A percentile compares a stretch with the other conserved stretches of the same genome.
These are phyloP conservation scores for Chlorociboria aeruginascens DNA, from an alignment of 495 filamentous ascomycete species.

Conservation along the genomic window DNA sequence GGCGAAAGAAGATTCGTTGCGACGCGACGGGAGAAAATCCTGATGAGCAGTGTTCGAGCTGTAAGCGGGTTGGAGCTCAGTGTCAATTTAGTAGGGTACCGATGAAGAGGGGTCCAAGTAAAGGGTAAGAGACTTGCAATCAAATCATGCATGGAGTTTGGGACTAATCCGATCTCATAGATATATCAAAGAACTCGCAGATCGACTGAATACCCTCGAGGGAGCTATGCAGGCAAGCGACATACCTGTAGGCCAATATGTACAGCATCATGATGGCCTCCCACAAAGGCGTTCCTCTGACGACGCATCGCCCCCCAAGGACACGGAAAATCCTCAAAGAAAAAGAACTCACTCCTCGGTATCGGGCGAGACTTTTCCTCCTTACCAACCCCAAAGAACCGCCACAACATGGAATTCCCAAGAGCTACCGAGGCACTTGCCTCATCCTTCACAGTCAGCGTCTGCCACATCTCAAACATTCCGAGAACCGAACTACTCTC, in stretches of 20 bases:
- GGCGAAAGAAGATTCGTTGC: conserved; percentile 93
- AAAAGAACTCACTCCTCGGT: conserved; percentile 45
- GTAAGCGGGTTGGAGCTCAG: conserved; percentile 59
- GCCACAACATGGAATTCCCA: conserved; percentile 7
- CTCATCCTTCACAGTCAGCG: conserved; percentile 9
- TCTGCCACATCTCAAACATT: conserved; percentile 11
- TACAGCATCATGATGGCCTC: conserved; percentile 26
- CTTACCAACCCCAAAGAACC: conserved; percentile 33
- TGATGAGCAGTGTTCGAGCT: conserved; percentile 75
- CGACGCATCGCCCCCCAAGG: conserved; percentile 37
- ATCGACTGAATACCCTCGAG: conserved; percentile 75
- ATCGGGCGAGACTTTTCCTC: conserved; percentile 36
- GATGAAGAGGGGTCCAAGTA: conserved; percentile 90
- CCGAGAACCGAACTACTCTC: conserved; percentile 21
- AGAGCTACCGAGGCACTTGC: conserved; percentile 5
- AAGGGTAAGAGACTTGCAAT: conserved; percentile 51
- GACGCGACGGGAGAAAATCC: conserved; percentile 74
- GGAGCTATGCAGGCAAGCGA: conserved; percentile 33
- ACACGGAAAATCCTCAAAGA: conserved; percentile 25
- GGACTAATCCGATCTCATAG: conserved; percentile 27
- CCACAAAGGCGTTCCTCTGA: conserved; percentile 30
- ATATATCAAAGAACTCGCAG: conserved; percentile 93
- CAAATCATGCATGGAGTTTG: background rate
- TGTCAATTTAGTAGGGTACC: conserved; percentile 90
- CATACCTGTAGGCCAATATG: conserved; percentile 3